Base-by-base conservation (phyloP, 1,284 basidiomycete genomes). In the Pterulicium gracile region DNA sequence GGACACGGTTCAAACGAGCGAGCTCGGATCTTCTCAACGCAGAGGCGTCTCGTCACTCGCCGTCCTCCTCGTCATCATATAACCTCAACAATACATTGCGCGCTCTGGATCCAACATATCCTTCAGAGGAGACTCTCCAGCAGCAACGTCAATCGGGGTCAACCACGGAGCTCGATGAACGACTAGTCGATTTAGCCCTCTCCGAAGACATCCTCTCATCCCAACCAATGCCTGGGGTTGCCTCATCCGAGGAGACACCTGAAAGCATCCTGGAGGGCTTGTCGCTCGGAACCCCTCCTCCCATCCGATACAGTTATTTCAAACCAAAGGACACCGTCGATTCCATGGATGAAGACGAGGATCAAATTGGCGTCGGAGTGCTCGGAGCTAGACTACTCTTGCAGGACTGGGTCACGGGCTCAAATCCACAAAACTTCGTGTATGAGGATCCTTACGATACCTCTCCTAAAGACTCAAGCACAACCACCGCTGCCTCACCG, bases 341-440 rank as follows among this genome's bases (percentile, higher is more conserved):
- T 35, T 49, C 51, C 2, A 54, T 56, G 18, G 58, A 61, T 23
- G 49, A 55, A 1, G 34, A 41, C 27, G 19, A 54, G 46, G 51
- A 53, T 23, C 36, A 55, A 47, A 24, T 51, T 55, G 42, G 49
- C n/a, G 44, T 47, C n/a, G 58, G 58, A 43, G 72, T 77, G 0
- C 61, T 70, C 3, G 79, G 79, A 2, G 75, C 81, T 4, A 70
- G 79, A 24, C 64, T 79, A 12, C 64, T 88, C 27, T 60, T 88
- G 45, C 70, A 72, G 47, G 80, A 82, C 44, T 88, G 85, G 84
- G 67, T 74, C 44, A 49, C 75, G 19, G 77, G 79, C 12, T 54
- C 63, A 2, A 65, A 78, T 58, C 73, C 75, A 1, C 59, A 65
- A 3, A 55, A 68, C 7, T 81, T 75, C 52, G 55, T 56, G 2